A percentile compares a stretch with the other conserved stretches of the same genome.
These are phyloP conservation scores for Graphilbum fragrans DNA, from an alignment of 2,329 filamentous ascomycete genomes.

Conservation along the genomic window DNA sequence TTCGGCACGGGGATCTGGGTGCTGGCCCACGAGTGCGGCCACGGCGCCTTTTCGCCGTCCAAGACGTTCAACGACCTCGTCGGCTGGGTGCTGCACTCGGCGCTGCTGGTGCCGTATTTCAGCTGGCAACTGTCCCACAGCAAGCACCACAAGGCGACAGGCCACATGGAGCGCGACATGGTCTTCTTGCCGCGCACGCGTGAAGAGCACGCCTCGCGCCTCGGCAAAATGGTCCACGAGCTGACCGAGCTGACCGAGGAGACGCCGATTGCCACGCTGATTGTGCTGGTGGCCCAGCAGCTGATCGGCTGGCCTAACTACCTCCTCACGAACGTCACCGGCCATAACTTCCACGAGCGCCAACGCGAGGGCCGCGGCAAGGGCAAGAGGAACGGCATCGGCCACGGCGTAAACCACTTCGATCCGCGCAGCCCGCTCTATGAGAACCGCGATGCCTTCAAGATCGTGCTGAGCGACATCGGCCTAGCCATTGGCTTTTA, in stretches of 20 bases:
- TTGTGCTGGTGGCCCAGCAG: constrained; percentile 71
- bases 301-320: constrained; percentile 90
- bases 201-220: constrained; percentile 62
- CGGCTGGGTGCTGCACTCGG: constrained; percentile 82
- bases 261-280: constrained; percentile 72
- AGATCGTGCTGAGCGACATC: constrained; percentile 78
- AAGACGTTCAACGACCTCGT: constrained; percentile 83
- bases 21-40: constrained; percentile 93
- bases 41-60: constrained; percentile 92
- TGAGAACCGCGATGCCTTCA: constrained; percentile 78
- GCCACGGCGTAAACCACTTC: constrained; percentile 89
- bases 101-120: constrained; percentile 85
- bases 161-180: constrained; percentile 96
- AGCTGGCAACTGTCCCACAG: constrained; percentile 99
- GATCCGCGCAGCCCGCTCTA: constrained; percentile 78
- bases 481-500: constrained; percentile 55
- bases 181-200: constrained; percentile 94
- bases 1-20: constrained; percentile 95
- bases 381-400: constrained; percentile 77
- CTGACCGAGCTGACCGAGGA: constrained; percentile 85
- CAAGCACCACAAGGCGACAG: constrained; percentile 99
- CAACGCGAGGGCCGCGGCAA: constrained; percentile 88
- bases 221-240: constrained; percentile 69
- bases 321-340: constrained; percentile 82
- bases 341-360: constrained; percentile 86